Evolutionary conservation across 495 filamentous ascomycete species (phyloP).

Genomic region (Letharia lupina): DNA sequence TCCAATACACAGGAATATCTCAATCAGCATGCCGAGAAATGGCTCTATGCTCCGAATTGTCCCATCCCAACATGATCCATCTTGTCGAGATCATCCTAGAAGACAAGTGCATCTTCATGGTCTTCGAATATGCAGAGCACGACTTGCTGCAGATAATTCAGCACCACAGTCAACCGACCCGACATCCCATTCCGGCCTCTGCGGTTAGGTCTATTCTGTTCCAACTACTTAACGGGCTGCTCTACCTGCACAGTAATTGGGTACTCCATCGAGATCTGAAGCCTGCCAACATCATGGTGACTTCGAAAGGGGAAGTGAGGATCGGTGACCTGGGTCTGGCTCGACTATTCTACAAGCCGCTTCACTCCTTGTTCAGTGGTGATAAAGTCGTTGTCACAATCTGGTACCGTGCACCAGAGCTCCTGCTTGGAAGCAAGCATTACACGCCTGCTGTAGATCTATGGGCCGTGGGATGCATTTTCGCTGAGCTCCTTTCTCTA

Average conservation of each 20-base stretch:
- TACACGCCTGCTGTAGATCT: conserved; percentile 96
- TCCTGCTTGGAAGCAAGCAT: conserved; percentile 81
- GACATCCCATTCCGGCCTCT: conserved; percentile 76
- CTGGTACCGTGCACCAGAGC: conserved; percentile 95
- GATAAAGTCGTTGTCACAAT: conserved; percentile 99
- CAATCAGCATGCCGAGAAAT: conserved; percentile 97
- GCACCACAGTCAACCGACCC: conserved; percentile 82
- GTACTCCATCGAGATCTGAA: conserved; percentile 95
- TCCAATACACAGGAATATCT: conserved; percentile 94
- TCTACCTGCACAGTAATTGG: conserved; percentile 96
- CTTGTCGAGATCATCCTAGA: conserved; percentile 95
- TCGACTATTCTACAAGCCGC: conserved; percentile 84
- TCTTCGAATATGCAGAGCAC: conserved; percentile 97
- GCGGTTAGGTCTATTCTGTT: conserved; percentile 90
- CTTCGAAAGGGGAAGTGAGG: conserved; percentile 76
- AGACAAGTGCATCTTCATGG: conserved; percentile 99
- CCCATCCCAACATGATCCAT: conserved; percentile 81
- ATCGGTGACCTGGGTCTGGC: conserved; percentile 92
- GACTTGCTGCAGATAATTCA: conserved; percentile 98
- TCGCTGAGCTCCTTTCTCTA: conserved; percentile 84
- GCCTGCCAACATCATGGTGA: conserved; percentile 98
- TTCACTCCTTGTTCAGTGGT: conserved; percentile 82
- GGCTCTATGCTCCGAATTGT: conserved; percentile 92
- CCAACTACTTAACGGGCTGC: conserved; percentile 85
- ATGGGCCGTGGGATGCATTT: conserved; percentile 97